Evolutionary conservation across 805 yeast genomes (phyloP), one percentile per base, ranked within the genome.

Genomic region (Metschnikowia bowlesiae): DNA sequence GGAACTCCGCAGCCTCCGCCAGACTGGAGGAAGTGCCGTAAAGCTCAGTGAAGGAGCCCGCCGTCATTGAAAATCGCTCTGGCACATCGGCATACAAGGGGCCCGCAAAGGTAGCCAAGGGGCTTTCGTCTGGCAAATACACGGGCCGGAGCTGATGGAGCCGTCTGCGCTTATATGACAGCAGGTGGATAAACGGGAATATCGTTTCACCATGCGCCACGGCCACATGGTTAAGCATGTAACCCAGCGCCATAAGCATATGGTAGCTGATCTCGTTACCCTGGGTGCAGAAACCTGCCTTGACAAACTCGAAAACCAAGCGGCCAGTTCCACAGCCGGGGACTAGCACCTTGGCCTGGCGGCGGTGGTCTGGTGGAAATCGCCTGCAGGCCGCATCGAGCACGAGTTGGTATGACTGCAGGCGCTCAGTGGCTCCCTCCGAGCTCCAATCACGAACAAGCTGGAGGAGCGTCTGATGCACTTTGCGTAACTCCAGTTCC

Each of bases 241-340:
- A 82, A 54, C 76, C 79, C 29, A 85, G 81, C 11, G 78, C 73
- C 9, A 82, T 61, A 2, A 84, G 63, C 87, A 84, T 83, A 58
- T 81, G 87, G 60, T 81, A 82, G 22, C 84, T 76, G 56, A 81
- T 75, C 56, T 84, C 89, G 59, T 83, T 84, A 0, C 89, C 89
- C 56, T 83, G 85, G n/a, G 80, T 74, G 68, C 74, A 65, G 58
- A 80, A 83, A 4, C 88, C 88, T 47, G 70, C 54, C 46, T 55
- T 64, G 2, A 81, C 83, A 50, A 82, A 66, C 46, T 83, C 87
- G 44, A 75, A 66, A 32, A 81, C 82, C 47, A 82, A 60, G 46
- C 88, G 62, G 0, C 86, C 88, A 33, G 83, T 66, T 0, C 88
- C 88, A 48, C 84, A 78, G 1, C 89, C 89, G 0, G 88, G 87